phyloP scores from a whole-genome alignment of 2,329 filamentous ascomycete genomes.

The Mollisiaceae sp. region DNA sequence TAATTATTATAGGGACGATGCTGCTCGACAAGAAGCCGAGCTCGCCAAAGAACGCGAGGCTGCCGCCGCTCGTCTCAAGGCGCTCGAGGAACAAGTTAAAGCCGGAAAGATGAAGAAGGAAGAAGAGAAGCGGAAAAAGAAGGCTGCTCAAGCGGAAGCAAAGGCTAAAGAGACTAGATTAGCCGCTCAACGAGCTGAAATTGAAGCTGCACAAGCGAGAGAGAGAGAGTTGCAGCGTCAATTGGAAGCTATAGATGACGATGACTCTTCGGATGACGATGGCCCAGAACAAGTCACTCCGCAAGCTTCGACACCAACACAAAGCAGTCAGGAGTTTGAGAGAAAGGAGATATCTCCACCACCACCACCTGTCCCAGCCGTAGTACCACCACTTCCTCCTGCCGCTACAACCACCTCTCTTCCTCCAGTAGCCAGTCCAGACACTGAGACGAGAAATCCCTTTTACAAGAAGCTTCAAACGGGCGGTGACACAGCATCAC shows the following conservation, averaged over 20 bases:
- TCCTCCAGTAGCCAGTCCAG: slow-evolving; percentile 60
- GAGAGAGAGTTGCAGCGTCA: slow-evolving; percentile 90
- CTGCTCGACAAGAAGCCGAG: slow-evolving; percentile 78
- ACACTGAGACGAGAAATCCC: slow-evolving; percentile 88
- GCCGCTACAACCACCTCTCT: slow-evolving; percentile 46
- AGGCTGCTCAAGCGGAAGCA: slow-evolving; percentile 83
- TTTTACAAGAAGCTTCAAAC: slow-evolving; percentile 89
- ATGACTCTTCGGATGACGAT: slow-evolving; percentile 76
- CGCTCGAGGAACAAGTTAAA: slow-evolving; percentile 90
- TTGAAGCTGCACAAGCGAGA: slow-evolving; percentile 87
- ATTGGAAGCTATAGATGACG: slow-evolving; percentile 75
- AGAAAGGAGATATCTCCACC: slow-evolving; percentile 54
- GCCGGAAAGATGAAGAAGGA: slow-evolving; percentile 95
- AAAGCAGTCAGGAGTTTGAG: slow-evolving; percentile 60
- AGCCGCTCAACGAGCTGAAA: slow-evolving; percentile 84
- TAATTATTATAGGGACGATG: slow-evolving; percentile 65
- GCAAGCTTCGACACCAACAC: slow-evolving; percentile 63
- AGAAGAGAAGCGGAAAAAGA: slow-evolving; percentile 91
- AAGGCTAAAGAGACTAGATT: slow-evolving; percentile 88
- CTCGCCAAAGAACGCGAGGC: slow-evolving; percentile 80
- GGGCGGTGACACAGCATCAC: slow-evolving; percentile 49
- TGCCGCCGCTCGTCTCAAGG: slow-evolving; percentile 80
- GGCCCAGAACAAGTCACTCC: slow-evolving; percentile 72
- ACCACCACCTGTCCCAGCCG: slow-evolving; percentile 58
- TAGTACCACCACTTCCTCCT: slow-evolving; percentile 52